Evolutionary conservation across 202 grass and related monocot species (phyloP).

Genomic region (Saccharum hybrid): DNA sequence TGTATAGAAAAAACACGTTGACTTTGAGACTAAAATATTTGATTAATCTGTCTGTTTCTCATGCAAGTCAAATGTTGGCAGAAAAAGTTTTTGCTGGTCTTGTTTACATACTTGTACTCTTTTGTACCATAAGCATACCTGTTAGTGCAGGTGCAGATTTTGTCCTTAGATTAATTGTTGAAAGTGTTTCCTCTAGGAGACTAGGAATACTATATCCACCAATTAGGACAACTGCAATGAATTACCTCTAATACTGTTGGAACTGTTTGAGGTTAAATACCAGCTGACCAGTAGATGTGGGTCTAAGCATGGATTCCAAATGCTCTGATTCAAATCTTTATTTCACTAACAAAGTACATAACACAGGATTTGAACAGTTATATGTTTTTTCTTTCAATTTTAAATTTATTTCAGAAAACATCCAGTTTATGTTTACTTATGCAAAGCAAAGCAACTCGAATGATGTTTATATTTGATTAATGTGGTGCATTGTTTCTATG

Average conservation of each 20-base stretch:
- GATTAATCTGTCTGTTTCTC: conserved; percentile 2
- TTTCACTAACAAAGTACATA: background rate
- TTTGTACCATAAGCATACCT: background rate
- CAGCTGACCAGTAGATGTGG: background rate
- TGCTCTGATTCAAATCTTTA: conserved; percentile 12
- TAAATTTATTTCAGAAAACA: background rate
- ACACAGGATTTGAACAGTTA: background rate
- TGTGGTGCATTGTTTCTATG: conserved; percentile 33
- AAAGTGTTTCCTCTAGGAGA: conserved; percentile 1
- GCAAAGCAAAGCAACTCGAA: conserved; percentile 18
- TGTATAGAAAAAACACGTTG: background rate
- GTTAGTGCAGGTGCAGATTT: background rate
- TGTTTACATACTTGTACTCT: background rate
- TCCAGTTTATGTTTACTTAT: conserved; percentile 10
- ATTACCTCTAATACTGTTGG: conserved; percentile 8
- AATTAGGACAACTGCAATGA: conserved; percentile 1
- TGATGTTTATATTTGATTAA: conserved; percentile 33
- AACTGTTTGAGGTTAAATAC: conserved; percentile 9
- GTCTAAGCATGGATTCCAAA: background rate
- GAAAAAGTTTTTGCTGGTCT: conserved; percentile 1
- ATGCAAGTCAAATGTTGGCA: conserved; percentile 12
- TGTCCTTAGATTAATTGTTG: background rate
- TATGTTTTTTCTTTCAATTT: background rate
- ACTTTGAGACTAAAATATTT: background rate
- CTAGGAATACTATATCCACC: conserved; percentile 10